Base-by-base conservation (phyloP, 1,284 basidiomycete genomes). In the Coriolopsis trogii region DNA sequence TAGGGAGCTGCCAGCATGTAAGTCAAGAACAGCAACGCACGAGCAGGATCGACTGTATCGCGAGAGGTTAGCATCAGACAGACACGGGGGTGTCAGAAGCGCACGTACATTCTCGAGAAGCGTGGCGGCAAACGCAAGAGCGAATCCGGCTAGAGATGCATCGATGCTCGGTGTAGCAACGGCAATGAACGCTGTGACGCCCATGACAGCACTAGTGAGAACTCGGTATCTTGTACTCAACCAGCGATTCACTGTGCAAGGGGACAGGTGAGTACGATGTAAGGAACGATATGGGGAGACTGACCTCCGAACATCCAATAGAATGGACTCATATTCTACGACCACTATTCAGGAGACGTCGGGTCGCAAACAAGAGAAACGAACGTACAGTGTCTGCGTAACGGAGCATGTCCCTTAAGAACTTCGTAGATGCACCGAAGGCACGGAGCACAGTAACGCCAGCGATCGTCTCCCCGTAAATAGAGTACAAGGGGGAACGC, bases 401-500 rank as follows among this genome's bases (percentile, higher is more conserved):
- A 49, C 82, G 79, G 44, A 94, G 77, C 91, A 95, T 95, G 56
- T 92, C 86, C 49, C 87, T 74, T 59, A 98, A 73, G 64, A 96
- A 89, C 63, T 92, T 90, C 18, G 91, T 91, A 25, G 85, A 86
- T 9, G 89, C 89, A 15, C 93, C 93, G 63, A 95, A 96, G 0
- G 93, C 88, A 36, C 94, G 88, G 33, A 96, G 73, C 41, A 95
- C 89, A 0, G 91, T 81, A 10, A 89, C 89, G n/a, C 93, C 93
- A 2, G 91, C 79, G 45, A 95, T 93, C 0, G 91, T 92, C 70
- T 95, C 93, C 2, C 89, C 90, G 60, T 94, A 97, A 38, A 95
- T 89, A 0, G 91, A 93, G 68, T 96, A 97, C 13, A 98, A 72
- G 0, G 94, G 94, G 0, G 91, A 94, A 25, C 93, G 85, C 5